Base-by-base conservation (phyloP, 768 basidiomycete genomes). In the Leccinum broughii region DNA sequence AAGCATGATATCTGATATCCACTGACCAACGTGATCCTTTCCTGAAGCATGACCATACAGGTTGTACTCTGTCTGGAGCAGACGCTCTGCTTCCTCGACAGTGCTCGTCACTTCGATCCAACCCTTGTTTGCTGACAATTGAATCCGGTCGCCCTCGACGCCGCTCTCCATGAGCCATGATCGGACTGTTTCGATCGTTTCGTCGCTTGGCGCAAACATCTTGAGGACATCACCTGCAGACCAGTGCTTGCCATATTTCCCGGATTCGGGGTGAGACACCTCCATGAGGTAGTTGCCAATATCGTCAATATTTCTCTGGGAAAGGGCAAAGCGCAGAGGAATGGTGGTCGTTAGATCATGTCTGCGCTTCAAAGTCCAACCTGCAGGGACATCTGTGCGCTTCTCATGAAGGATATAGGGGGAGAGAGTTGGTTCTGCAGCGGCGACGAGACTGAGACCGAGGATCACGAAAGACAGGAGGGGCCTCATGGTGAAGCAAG, bases 311-410 rank as follows among this genome's bases (percentile, higher is more conserved):
- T 75, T 77, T 17, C 37, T 64, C 61, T 77, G 77, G n/a, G 62
- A 55, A 22, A 77, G 65, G 9, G 74, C 72, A 56, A 76, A 67
- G 30, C 69, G 70, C 28, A 76, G 52, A 50, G 75, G 73, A 13
- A 75, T 14, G 37, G 59, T 46, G 3, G 63, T 51, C 49, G 69
- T 66, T 7, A 77, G 64, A 0, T 75, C 71, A 54, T 78, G 76
- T 55, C 77, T 72, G 22, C 77, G 75, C 37, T 72, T 64, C 46
- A 74, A 66, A 1, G 68, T 60, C 81, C 82, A 83, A 3, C 68
- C 69, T 6, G 55, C 10, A 8, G 78, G 78, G 10, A 73, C 68
- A n/a, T 50, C 60, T 6, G 68, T 70, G 56, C 78, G 79, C 56
- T 70, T 76, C 64, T 80, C 80, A 56, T 80, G 79, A 30, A 78